Base-by-base conservation (phyloP, 495 filamentous ascomycete species). In the Daldinia caldariorum region DNA sequence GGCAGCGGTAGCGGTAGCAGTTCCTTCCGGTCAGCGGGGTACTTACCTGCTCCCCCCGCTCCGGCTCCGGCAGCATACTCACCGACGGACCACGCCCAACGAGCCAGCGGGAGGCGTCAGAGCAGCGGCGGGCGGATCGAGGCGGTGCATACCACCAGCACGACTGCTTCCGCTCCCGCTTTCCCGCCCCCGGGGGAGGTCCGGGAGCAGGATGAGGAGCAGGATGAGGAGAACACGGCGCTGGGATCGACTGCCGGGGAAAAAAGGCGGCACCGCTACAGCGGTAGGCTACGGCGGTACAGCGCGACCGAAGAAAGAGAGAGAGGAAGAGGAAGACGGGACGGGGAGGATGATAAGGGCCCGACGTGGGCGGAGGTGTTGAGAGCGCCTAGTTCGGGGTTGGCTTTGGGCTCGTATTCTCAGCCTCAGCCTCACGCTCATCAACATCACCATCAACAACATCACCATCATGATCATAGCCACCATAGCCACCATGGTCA, bases 291-390 rank as follows among this genome's bases (percentile, higher is more conserved):
- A n/a, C n/a, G n/a, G n/a, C n/a, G n/a, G n/a, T n/a, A n/a, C n/a
- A n/a, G n/a, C n/a, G n/a, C n/a, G n/a, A n/a, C n/a, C n/a, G n/a
- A n/a, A n/a, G n/a, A n/a, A n/a, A n/a, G n/a, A n/a, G n/a, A n/a
- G n/a, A n/a, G n/a, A n/a, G n/a, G n/a, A n/a, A n/a, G n/a, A n/a
- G n/a, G n/a, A n/a, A n/a, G n/a, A n/a, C n/a, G n/a, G n/a, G n/a
- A n/a, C n/a, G n/a, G n/a, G n/a, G n/a, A n/a, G n/a, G n/a, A n/a
- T n/a, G n/a, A n/a, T n/a, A n/a, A 62, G 51, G 71, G 68, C 4
- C 74, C 74, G 43, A 76, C 74, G 58, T 76, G 74, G 74, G 66
- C 65, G 16, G 74, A 76, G 51, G 74, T 64, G 18, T 37, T 76
- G 13, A 58, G 59, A 34, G 49, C 65, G 0, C 64, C 60, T 37